Base-by-base conservation (phyloP, 2,329 filamentous ascomycete genomes). In the Leptographium radiaticola region DNA sequence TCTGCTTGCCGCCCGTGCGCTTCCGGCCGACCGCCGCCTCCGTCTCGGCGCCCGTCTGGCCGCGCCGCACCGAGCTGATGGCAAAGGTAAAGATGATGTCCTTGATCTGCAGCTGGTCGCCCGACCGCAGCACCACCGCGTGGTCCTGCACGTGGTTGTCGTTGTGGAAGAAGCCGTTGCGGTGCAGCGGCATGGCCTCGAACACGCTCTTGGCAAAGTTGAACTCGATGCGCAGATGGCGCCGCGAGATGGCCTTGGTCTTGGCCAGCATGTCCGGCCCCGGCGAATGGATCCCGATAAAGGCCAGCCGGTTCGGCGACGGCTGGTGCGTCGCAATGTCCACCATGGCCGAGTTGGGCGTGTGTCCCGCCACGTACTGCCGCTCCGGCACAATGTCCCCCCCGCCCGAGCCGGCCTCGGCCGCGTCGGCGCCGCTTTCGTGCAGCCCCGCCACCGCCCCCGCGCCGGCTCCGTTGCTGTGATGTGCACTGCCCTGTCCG, bases 161-260 rank as follows among this genome's bases (percentile, higher is more conserved):
- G 52, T 86, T 77, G 58, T 81, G 75, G 62, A 86, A 85, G 62
- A 85, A 81, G 7, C 85, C 84, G 60, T 89, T 89, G 58, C 73
- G 75, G 59, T 81, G 77, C 10, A 81, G 61, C 0, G 76, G 74
- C 30, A 75, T 72, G 48, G 86, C 79, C 63, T 87, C 80, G 62
- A 87, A 90, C 8, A 79, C 70, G 20, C 79, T 73, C 43, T 73
- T 73, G 13, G 79, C 71, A 57, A 77, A 73, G 61, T 86, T 85
- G 68, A 83, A 90, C 48, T 77, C 72, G 60, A 91, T 87, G 61
- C 81, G 83, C 49, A 87, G 71, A 65, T 91, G 87, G 60, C 84
- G 73, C 57, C 86, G 75, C 4, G 86, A 90, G 53, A 90, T 89
- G 51, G 77, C 79, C 63, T 85, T 86, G 51, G 86, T 87, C 58